Base-by-base conservation (phyloP, 495 filamentous ascomycete species). In the Neurospora africana region DNA sequence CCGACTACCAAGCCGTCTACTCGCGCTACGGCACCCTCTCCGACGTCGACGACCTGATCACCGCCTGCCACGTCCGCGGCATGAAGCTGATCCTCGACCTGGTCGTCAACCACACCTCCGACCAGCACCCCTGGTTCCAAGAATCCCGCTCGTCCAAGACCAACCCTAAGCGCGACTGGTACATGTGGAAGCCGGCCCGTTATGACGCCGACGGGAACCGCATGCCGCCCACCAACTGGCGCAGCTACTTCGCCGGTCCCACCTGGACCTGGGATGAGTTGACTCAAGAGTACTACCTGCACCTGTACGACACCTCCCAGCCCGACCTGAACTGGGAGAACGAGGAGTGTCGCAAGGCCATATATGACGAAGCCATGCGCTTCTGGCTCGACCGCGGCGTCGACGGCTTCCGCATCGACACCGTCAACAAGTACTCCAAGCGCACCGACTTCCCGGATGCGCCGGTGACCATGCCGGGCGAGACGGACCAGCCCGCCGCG, bases 241-340 rank as follows among this genome's bases (percentile, higher is more conserved):
- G 87, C 82, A 72, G 83, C 33, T 79, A 79, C 68, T 82, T 83
- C 72, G 75, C 78, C 47, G 87, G 86, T 10, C 86, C 84, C 75
- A 86, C 84, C 5, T 92, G 90, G 90, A 78, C 86, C 69, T 91
- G 82, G 72, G 89, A 90, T 67, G 86, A 87, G 68, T 72, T 74
- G 0, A 88, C 88, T 0, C 80, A 85, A 27, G 86, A 91, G 77
- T 91, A 91, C 78, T 92, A 91, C 74, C 86, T 92, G 10, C 88
- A 90, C 72, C 79, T 91, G 17, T 91, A 89, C 75, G 82, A 84
- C 17, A 80, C 80, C 0, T 83, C 86, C 69, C 89, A 92, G 72
- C 89, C 90, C 0, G 90, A 92, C 74, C 84, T 92, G 3, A 92
- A 92, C 81, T 92, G 89, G 89, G 89, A 92, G 70, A 86, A 89